phyloP scores from a whole-genome alignment of 352 stramenopile species.

The Salisapilia sapeloensis region DNA sequence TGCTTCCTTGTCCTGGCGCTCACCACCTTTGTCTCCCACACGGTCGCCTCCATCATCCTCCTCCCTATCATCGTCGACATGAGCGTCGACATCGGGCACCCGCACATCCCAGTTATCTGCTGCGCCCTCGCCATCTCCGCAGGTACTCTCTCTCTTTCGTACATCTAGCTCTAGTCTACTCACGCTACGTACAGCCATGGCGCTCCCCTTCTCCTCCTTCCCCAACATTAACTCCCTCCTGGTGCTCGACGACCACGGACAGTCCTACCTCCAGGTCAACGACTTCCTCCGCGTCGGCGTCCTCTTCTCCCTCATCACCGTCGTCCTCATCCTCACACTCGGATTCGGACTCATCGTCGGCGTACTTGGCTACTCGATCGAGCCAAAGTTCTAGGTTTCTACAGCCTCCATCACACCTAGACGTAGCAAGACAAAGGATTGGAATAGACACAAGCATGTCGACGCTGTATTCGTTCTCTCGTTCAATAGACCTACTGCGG shows the following conservation, averaged over 20 bases:
- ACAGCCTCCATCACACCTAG: too few relatives aligned
- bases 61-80: conserved; percentile 86
- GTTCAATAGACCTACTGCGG: too few relatives aligned
- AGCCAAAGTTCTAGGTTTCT: too few relatives aligned
- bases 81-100: conserved; percentile 71
- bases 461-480: too few relatives aligned
- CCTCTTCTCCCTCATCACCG: conserved; percentile 70
- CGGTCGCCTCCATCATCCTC: conserved; percentile 84
- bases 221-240: conserved; percentile 87
- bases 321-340: conserved; percentile 72
- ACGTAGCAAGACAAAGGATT: too few relatives aligned
- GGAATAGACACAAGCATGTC: too few relatives aligned
- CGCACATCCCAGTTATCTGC: conserved; percentile 74
- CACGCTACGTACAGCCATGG: conserved; percentile 43
- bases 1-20: conserved; percentile 74
- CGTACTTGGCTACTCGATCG: conserved; percentile 65
- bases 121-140: conserved; percentile 77
- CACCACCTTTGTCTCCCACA: conserved; percentile 89
- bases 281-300: conserved; percentile 79
- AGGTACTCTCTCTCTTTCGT: conserved; percentile 17
- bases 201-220: conserved; percentile 84
- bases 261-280: conserved; percentile 74
- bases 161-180: conserved; percentile 1
- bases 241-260: conserved; percentile 79
- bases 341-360: conserved; percentile 71